Evolutionary conservation across 768 basidiomycete genomes (phyloP), one percentile per base, ranked within the genome.

Genomic region (Tubosaeta sp.): DNA sequence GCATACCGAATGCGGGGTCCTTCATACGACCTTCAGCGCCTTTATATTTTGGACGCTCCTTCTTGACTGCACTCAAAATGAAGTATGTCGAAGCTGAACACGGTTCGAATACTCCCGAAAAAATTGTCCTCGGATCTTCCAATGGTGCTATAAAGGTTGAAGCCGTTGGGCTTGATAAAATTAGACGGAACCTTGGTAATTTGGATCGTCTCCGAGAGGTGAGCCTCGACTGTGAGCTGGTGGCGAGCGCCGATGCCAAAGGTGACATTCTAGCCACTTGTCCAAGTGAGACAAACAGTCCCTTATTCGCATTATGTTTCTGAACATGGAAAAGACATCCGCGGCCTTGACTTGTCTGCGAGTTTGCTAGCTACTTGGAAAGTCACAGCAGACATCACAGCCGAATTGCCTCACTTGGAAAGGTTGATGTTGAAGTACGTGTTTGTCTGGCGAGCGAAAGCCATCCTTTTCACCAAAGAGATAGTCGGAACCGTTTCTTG

Each of bases 91-190:
- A 91, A 58, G 49, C 69, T 22, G 72, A 74, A 34, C 82, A 80
- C 58, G 82, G 81, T 9, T 70, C 74, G 11, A 65, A 65, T 38
- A 70, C 76, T 34, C 74, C 75, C 47, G 88, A 94, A 67, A 81
- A 70, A 25, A 77, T 91, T 41, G 57, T 84, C 11, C 75, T 95
- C 26, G 92, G 92, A 27, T 91, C 90, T 2, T 95, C 94, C 22
- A 78, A 81, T 46, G 88, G 89, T 27, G 76, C 81, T 5, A 94
- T 98, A 58, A 74, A 86, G 57, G 90, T 98, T 12, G 88, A 95
- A 67, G 92, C 90, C 5, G 88, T 93, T 4, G 78, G 82, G 42
- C 73, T 97, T 26, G 85, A 90, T 62, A 90, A 85, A 65, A 82
- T 97, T 51, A 78, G 87, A 61, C 71, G 72, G 26, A 87, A 86